Evolutionary conservation across 257 asterid species (phyloP).

Genomic region (Solanum rostratum): DNA sequence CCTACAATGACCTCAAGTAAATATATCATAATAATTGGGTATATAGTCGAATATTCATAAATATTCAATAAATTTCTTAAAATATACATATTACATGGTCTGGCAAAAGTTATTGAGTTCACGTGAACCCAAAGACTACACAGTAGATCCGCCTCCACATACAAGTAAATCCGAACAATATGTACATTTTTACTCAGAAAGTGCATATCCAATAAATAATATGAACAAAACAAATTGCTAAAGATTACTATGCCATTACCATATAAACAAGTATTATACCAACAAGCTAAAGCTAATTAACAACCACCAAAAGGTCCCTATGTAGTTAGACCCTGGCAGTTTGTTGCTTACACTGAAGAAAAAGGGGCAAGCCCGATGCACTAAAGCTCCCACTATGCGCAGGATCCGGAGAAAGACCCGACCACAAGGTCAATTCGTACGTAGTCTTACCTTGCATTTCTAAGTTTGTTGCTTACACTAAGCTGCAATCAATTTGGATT

Average conservation of each 20-base stretch:
- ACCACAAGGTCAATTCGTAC: no score
- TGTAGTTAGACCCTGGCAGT: background rate
- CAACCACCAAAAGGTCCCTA: constrained; percentile 1
- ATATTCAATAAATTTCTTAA: background rate
- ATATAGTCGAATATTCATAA: background rate
- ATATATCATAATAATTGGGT: background rate
- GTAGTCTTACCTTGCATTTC: no score
- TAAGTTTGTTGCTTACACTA: background rate
- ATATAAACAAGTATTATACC: background rate
- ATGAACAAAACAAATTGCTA: background rate
- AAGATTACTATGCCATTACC: background rate
- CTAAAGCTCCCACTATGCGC: no score
- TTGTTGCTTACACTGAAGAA: background rate
- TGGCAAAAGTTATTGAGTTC: background rate
- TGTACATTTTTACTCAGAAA: background rate
- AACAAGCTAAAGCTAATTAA: constrained; percentile 1
- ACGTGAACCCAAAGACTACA: background rate
- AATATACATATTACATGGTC: background rate
- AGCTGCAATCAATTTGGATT: constrained; percentile 19
- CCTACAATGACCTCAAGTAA: background rate
- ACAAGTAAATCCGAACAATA: background rate
- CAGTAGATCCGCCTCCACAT: background rate
- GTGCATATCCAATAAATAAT: background rate
- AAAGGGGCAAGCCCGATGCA: no score
- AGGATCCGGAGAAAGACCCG: no score